Evolutionary conservation across 2,329 filamentous ascomycete species (phyloP).

Genomic region (Tolypocladium tundrense): DNA sequence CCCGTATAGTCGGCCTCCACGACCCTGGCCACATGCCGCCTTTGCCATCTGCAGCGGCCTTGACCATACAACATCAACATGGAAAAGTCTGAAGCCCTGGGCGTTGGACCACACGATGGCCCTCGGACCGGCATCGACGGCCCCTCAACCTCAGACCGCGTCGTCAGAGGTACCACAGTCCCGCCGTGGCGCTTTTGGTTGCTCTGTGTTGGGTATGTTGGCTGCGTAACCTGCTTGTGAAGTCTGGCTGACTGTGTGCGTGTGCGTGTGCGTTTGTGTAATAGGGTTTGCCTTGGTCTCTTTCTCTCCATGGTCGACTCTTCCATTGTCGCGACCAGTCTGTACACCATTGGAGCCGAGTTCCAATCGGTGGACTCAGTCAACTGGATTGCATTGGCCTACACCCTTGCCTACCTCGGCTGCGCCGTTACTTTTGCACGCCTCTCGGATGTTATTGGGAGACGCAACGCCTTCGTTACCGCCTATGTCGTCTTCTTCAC

Average conservation of each 20-base stretch:
- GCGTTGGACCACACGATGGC: not conserved
- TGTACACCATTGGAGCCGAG: constrained; percentile 44
- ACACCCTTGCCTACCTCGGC: constrained; percentile 46
- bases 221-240: not conserved
- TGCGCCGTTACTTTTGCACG: constrained; percentile 46
- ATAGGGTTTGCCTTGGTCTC: constrained; percentile 39
- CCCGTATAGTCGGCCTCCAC: not conserved
- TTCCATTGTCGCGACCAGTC: constrained; percentile 48
- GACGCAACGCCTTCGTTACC: constrained; percentile 37
- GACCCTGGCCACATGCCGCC: not conserved
- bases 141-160: not conserved
- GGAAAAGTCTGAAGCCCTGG: not conserved
- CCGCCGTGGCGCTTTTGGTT: constrained; percentile 22
- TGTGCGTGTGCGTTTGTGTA: not conserved
- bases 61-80: not conserved
- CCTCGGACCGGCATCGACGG: not conserved
- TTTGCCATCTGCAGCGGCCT: not conserved
- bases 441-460: constrained; percentile 42
- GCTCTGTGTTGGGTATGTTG: constrained; percentile 20
- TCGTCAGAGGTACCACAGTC: constrained; percentile 7
- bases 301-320: constrained; percentile 50
- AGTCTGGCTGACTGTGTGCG: not conserved
- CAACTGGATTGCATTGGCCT: constrained; percentile 46
- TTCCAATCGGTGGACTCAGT: constrained; percentile 33
- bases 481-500: constrained; percentile 43